Base-by-base conservation (phyloP, 116 monocot genomes). In the Dioscorea cayenensis region DNA sequence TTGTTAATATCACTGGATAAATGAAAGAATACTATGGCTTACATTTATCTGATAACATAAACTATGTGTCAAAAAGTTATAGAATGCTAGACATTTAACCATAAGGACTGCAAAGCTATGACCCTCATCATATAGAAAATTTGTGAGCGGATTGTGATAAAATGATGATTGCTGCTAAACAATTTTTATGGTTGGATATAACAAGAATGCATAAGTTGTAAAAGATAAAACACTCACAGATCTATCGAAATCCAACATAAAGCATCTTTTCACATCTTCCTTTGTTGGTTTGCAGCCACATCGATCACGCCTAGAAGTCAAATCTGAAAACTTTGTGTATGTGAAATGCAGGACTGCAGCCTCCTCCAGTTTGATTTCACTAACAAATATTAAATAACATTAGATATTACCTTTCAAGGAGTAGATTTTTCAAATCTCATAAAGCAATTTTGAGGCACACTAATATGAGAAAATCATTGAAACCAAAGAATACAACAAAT, bases 281-380 rank as follows among this genome's bases (percentile, higher is more conserved):
- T 86, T 92, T 49, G 96, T 96, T 36, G 96, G 96, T 71, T 96
- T 96, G 79, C 96, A 96, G 28, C 92, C 92, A 84, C 96, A 96
- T 19, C 96, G 80, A 69, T 92, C 96, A 73, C 92, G 85, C 68
- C 96, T 84, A 77, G 96, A 92, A 73, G 90, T 92, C 81, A 96
- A 77, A 63, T 96, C 96, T 28, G 96, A 96, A 51, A 96, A 96
- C 75, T 96, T 96, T 27, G 92, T 84, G 66, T 96, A 96, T 58
- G 96, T 92, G 66, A 79, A 96, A 79, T 96, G 96, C 48, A 96
- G 81, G 75, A 96, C 84, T 65, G 92, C 96, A 78, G 90, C 92
- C 73, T 96, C 96, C 69, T 96, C 92, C 84, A 92, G 71, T 76
- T 92, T 92, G 68, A 96, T 78, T 75, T 96, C 96, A 79, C 96